Conservation (phyloP, 139 green algal species). For the Monoraphidium neglectum region DNA sequence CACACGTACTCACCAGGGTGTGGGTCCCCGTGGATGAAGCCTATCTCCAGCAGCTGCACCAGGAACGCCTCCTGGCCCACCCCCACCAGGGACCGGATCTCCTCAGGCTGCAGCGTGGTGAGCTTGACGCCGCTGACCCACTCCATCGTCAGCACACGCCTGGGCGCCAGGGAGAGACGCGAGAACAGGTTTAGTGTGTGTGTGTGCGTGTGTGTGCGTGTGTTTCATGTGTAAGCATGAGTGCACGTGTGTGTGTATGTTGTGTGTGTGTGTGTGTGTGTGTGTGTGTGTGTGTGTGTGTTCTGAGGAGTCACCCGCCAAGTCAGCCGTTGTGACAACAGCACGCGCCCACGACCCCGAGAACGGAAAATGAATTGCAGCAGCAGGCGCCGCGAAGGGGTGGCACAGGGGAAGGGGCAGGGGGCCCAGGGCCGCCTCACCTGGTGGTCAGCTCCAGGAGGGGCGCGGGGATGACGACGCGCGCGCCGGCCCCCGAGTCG, state of each 20-base stretch:
- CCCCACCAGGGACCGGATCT: constrained; percentile 63
- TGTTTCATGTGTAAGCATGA: too few relatives aligned
- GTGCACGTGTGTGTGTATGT: too few relatives aligned
- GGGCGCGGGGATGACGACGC: constrained; percentile 69
- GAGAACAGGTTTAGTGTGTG: neutral
- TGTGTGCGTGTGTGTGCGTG: too few relatives aligned
- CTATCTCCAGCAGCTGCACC: constrained; percentile 92
- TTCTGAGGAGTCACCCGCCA: too few relatives aligned
- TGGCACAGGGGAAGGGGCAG: too few relatives aligned
- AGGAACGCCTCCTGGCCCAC: constrained; percentile 92
- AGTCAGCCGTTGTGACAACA: too few relatives aligned
- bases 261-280: too few relatives aligned
- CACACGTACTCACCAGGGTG: constrained; percentile 52
- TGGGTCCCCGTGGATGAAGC: constrained; percentile 89
- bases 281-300: too few relatives aligned
- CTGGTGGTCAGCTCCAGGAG: constrained; percentile 61
- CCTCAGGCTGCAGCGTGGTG: constrained; percentile 66
- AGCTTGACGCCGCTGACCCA: constrained; percentile 94
- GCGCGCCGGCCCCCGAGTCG: constrained; percentile 33
- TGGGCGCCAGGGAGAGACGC: neutral
- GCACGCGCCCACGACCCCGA: too few relatives aligned
- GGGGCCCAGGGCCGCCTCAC: too few relatives aligned
- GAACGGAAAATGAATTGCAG: too few relatives aligned
- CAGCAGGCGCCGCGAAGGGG: too few relatives aligned
- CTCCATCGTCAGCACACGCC: constrained; percentile 84